Evolutionary conservation across 179 eudicot genomes (phyloP).

Genomic region (Drosera spatulata): DNA sequence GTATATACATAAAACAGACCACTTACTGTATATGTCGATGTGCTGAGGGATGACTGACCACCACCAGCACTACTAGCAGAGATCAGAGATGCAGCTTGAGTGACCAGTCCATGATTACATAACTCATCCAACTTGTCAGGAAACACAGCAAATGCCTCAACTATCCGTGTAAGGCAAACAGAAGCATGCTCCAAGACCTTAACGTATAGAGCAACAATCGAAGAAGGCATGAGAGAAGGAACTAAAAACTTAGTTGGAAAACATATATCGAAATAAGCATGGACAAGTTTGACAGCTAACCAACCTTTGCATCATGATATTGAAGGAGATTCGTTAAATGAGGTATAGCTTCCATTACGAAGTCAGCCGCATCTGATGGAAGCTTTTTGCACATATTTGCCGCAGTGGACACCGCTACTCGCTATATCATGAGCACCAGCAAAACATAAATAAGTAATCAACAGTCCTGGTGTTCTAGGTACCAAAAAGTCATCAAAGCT

Average conservation of each 20-base stretch:
- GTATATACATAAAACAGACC: neutral
- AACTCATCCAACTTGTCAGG: slow-evolving; percentile 84
- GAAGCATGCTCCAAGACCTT: slow-evolving; percentile 97
- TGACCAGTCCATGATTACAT: slow-evolving; percentile 84
- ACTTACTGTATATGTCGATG: slow-evolving; percentile 86
- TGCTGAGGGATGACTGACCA: slow-evolving; percentile 90
- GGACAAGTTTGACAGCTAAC: slow-evolving; percentile 2
- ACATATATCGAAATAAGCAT: neutral
- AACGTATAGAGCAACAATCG: slow-evolving; percentile 6
- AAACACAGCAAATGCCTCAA: slow-evolving; percentile 81
- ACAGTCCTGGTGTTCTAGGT: slow-evolving; percentile 1
- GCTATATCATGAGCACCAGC: slow-evolving; percentile 28
- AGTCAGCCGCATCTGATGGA: slow-evolving; percentile 96
- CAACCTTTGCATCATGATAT: slow-evolving; percentile 93
- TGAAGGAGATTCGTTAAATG: slow-evolving; percentile 90
- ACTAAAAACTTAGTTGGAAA: neutral
- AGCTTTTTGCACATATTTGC: slow-evolving; percentile 99
- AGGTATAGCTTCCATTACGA: slow-evolving; percentile 99
- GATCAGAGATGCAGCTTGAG: slow-evolving; percentile 83
- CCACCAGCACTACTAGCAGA: slow-evolving; percentile 91
- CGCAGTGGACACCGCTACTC: slow-evolving; percentile 95
- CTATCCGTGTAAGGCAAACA: slow-evolving; percentile 90
- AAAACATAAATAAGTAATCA: neutral
- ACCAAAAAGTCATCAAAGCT: neutral
- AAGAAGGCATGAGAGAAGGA: neutral